Evolutionary conservation across 768 basidiomycete genomes (phyloP).

Genomic region (Pleurotus giganteus): DNA sequence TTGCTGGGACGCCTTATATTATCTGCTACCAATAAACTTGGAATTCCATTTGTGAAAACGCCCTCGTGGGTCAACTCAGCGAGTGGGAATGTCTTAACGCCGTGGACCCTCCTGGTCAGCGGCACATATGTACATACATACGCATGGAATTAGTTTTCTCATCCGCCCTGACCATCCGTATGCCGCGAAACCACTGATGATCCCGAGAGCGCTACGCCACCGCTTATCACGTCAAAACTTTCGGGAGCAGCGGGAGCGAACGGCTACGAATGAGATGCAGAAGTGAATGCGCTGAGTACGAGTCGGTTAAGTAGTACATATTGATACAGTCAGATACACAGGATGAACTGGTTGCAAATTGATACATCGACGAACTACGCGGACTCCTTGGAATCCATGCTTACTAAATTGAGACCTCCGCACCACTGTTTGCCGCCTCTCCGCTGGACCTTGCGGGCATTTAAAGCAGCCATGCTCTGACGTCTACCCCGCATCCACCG

Average conservation of each 20-base stretch:
- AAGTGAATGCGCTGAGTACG: background rate
- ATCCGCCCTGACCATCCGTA: background rate
- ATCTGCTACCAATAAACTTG: background rate
- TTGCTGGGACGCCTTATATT: conserved; percentile 4
- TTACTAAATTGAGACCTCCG: conserved; percentile 1
- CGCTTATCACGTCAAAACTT: background rate
- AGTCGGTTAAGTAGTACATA: background rate
- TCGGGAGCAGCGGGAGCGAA: background rate
- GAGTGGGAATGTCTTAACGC: background rate
- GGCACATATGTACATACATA: conserved; percentile 1
- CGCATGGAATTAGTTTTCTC: conserved; percentile 4
- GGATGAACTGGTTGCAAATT: no score
- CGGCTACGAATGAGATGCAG: background rate
- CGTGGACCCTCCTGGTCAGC: background rate
- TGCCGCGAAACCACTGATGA: conserved; percentile 2
- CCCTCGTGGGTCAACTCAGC: conserved; percentile 4
- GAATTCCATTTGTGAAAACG: background rate
- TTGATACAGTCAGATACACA: background rate
- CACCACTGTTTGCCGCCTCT: conserved; percentile 7
- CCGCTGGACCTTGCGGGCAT: conserved; percentile 4
- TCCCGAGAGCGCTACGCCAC: background rate
- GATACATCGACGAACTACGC: no score
- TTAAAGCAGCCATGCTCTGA: background rate
- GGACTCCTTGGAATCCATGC: conserved; percentile 1
- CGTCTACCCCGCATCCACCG: conserved; percentile 1